Evolutionary conservation across 2,329 filamentous ascomycete species (phyloP).

Genomic region (Cyphellophora europaea): DNA sequence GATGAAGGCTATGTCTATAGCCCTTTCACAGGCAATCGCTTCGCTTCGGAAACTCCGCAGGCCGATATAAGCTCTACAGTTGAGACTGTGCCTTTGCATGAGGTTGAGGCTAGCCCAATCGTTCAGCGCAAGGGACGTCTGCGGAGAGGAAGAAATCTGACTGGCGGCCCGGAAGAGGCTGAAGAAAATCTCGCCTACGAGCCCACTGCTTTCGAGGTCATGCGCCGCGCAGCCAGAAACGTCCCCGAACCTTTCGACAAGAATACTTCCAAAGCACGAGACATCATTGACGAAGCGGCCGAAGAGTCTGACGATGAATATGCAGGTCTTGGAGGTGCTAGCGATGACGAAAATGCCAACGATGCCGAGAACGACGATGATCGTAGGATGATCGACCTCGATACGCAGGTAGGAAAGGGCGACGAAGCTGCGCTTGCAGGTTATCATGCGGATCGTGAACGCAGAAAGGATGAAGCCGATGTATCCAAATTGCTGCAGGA

Average conservation of each 20-base stretch:
- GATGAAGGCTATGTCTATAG: conserved; percentile 67
- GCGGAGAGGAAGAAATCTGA: conserved; percentile 36
- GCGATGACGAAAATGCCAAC: conserved; percentile 73
- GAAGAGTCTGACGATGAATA: conserved; percentile 98
- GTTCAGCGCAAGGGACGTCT: conserved; percentile 47
- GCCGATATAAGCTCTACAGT: conserved; percentile 54
- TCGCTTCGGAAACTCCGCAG: conserved; percentile 41
- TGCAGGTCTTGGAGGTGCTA: conserved; percentile 79
- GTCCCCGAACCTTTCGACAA: conserved; percentile 59
- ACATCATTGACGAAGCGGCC: conserved; percentile 80
- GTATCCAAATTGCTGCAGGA: conserved; percentile 89
- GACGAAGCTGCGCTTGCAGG: conserved; percentile 77
- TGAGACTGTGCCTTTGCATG: conserved; percentile 55
- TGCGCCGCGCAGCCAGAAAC: conserved; percentile 56
- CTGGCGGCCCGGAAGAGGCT: conserved; percentile 37
- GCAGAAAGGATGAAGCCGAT: conserved; percentile 72
- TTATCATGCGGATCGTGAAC: conserved; percentile 74
- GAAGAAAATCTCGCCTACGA: conserved; percentile 28
- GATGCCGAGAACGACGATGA: conserved; percentile 67
- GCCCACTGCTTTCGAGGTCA: conserved; percentile 54
- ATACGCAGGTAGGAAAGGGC: conserved; percentile 59
- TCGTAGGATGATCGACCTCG: conserved; percentile 82
- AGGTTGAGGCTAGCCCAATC: conserved; percentile 53
- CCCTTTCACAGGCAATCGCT: conserved; percentile 61
- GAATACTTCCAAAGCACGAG: conserved; percentile 77